Percentiles rank a stretch among this genome's conserved stretches.
phyloP scores from a whole-genome alignment of 2,329 filamentous ascomycete genomes.

The Tolypocladium cylindrosporum region DNA sequence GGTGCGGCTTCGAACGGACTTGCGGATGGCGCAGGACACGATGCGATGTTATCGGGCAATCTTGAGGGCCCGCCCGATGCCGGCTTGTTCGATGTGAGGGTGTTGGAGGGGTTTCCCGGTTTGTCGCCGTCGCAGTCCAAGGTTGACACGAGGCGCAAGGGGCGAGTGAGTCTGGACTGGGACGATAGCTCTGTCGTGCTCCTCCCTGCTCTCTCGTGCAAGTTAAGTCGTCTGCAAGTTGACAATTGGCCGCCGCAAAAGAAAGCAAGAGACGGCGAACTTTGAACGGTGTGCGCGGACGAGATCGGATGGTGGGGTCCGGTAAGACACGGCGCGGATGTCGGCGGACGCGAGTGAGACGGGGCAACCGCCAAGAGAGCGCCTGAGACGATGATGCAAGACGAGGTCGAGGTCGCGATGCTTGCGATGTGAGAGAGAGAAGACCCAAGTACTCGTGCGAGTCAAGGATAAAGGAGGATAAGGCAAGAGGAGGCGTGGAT shows the following conservation, averaged over 20 bases:
- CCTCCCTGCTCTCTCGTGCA: background rate
- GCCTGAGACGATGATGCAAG: background rate
- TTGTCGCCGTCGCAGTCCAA: background rate
- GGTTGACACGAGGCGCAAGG: background rate
- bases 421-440: background rate
- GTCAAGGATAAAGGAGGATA: background rate
- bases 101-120: background rate
- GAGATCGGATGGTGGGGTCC: constrained; percentile 3
- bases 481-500: background rate
- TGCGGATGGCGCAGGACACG: background rate
- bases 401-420: background rate
- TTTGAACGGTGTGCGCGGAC: background rate
- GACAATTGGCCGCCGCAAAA: constrained; percentile 3
- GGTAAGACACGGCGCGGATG: constrained; percentile 2
- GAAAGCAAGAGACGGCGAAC: background rate
- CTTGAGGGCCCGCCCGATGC: background rate
- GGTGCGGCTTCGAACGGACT: background rate
- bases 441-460: background rate
- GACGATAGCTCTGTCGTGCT: background rate
- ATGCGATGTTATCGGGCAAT: background rate
- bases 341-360: background rate
- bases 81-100: background rate
- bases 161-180: background rate
- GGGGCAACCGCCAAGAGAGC: background rate
- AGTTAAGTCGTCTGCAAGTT: background rate